These are phyloP conservation scores for Cystofilobasidium ferigula DNA, from an alignment of 768 basidiomycete species.

Conservation along the genomic window DNA sequence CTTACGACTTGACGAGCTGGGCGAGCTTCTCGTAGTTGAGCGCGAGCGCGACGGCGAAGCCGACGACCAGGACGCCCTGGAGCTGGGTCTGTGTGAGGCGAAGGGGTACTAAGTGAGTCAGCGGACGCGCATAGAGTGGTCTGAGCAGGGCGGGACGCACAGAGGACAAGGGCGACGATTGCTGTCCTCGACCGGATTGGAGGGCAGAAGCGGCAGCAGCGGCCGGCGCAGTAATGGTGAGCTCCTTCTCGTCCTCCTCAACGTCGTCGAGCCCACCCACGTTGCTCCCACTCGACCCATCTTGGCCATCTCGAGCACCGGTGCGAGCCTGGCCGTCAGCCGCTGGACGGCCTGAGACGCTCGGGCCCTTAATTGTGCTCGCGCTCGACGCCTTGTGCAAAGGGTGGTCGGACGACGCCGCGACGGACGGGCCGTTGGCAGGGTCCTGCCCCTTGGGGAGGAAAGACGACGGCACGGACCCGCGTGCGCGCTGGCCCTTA, in stretches of 20 bases:
- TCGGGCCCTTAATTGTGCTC: conserved; percentile 14
- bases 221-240: not conserved
- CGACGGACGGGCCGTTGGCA: not conserved
- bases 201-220: not conserved
- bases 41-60: conserved; percentile 11
- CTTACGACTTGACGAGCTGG: conserved; percentile 10
- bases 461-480: conserved; percentile 16
- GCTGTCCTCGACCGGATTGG: not conserved
- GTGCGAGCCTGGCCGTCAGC: not conserved
- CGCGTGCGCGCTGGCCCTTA: not conserved
- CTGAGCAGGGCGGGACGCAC: conserved; percentile 1
- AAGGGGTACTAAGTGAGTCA: not conserved
- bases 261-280: not conserved
- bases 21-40: conserved; percentile 21
- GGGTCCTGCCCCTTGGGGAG: not conserved
- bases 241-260: conserved; percentile 10
- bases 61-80: conserved; percentile 15
- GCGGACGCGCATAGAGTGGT: not conserved
- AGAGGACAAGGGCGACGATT: not conserved
- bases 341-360: not conserved
- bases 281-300: not conserved
- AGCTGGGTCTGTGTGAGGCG: conserved; percentile 3
- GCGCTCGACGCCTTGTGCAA: conserved; percentile 8
- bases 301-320: not conserved
- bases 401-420: not conserved